A percentile compares a stretch with the other conserved stretches of the same genome.
phyloP scores from a whole-genome alignment of 805 yeast genomes.

The Candida ipomoeae region DNA sequence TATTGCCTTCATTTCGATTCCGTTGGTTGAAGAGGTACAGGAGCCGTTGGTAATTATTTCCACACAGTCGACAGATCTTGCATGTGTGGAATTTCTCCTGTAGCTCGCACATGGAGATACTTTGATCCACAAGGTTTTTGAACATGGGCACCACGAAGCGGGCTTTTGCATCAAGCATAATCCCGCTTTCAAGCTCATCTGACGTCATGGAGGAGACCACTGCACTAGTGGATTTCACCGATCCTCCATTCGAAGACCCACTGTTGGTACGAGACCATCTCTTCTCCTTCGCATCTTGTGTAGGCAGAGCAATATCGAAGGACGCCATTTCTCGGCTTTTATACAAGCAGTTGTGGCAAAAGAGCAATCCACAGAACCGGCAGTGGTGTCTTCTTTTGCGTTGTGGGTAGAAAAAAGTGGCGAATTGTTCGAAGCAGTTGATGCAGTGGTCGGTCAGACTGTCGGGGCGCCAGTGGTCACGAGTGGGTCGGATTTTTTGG shows the following conservation, averaged over 20 bases:
- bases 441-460: constrained; percentile 37
- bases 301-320: constrained; percentile 11
- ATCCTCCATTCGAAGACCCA: constrained; percentile 10
- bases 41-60: constrained; percentile 15
- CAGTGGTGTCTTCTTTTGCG: constrained; percentile 18
- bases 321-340: constrained; percentile 12
- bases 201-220: constrained; percentile 1
- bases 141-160: constrained; percentile 36
- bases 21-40: constrained; percentile 29
- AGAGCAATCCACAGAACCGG: constrained; percentile 16
- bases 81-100: constrained; percentile 14
- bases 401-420: constrained; percentile 26
- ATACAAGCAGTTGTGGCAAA: constrained; percentile 23
- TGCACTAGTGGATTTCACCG: constrained; percentile 1
- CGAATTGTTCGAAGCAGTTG: constrained; percentile 36
- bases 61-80: constrained; percentile 19
- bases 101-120: constrained; percentile 4
- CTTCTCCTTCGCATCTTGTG: background rate
- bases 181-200: constrained; percentile 10
- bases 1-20: constrained; percentile 15
- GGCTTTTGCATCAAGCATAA: constrained; percentile 20
- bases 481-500: constrained; percentile 41
- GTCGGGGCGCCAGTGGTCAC: constrained; percentile 51
- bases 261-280: constrained; percentile 7
- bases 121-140: constrained; percentile 17